Percentiles rank a stretch among this genome's conserved stretches.
phyloP scores from a whole-genome alignment of 2,329 filamentous ascomycete genomes.

The Geosmithia flava region DNA sequence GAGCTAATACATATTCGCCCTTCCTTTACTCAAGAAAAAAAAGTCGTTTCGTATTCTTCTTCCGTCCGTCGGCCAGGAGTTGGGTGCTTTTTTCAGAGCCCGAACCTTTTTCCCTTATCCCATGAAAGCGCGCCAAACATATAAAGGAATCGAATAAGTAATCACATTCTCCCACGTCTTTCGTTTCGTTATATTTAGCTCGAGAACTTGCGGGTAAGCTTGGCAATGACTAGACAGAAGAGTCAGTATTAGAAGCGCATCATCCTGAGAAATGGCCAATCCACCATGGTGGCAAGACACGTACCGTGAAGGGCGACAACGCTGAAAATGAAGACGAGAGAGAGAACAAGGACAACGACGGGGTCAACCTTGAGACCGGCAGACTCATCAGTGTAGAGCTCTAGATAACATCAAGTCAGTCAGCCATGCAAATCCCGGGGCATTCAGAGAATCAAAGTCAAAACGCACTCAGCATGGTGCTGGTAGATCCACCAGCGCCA shows the following conservation, averaged over 20 bases:
- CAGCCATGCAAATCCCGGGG: too few species aligned
- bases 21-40: too few species aligned
- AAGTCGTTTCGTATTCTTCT: too few species aligned
- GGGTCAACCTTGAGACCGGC: constrained; percentile 96
- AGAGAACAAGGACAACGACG: constrained; percentile 91
- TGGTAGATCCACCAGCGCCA: constrained; percentile 89
- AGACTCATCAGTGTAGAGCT: constrained; percentile 96
- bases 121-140: not conserved
- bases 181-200: constrained; percentile 28
- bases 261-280: too few species aligned
- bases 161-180: not conserved
- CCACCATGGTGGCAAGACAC: constrained; percentile 18
- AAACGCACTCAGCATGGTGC: constrained; percentile 89
- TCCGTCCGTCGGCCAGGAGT: too few species aligned
- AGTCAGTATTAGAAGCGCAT: constrained; percentile 3
- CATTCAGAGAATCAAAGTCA: too few species aligned
- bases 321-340: constrained; percentile 96
- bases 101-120: too few species aligned
- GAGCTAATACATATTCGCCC: not conserved
- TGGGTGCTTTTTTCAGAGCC: too few species aligned
- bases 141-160: not conserved
- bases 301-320: constrained; percentile 95
- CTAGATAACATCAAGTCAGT: constrained; percentile 25
- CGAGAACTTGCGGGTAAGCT: constrained; percentile 81
- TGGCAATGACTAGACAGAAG: constrained; percentile 65